A percentile compares a stretch with the other conserved stretches of the same genome.
Conservation (phyloP, 2,329 filamentous ascomycete genomes). For the Pestalotiopsis sp. region DNA sequence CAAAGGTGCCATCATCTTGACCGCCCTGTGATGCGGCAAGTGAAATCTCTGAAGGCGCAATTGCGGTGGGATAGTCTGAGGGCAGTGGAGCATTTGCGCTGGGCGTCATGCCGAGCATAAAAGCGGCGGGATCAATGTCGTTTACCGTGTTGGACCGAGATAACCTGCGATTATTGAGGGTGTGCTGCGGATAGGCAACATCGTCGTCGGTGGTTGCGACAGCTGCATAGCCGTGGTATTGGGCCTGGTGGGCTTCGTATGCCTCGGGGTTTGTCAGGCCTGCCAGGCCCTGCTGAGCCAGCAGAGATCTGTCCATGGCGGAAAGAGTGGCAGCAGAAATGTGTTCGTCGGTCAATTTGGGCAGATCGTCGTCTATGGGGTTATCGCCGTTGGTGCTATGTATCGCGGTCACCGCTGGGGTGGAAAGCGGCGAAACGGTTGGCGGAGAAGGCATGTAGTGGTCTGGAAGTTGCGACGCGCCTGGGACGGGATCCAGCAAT, state of each 20-base stretch:
- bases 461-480: slow-evolving; percentile 15
- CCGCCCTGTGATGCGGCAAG: slow-evolving; percentile 30
- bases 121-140: slow-evolving; percentile 33
- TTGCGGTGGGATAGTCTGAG: slow-evolving; percentile 27
- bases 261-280: background rate
- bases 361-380: slow-evolving; percentile 27
- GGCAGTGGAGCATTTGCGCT: slow-evolving; percentile 24
- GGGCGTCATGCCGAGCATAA: slow-evolving; percentile 33
- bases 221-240: slow-evolving; percentile 22
- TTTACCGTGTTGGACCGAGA: slow-evolving; percentile 23
- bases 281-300: background rate
- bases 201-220: slow-evolving; percentile 36
- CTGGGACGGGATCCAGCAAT: slow-evolving; percentile 5
- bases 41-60: slow-evolving; percentile 37
- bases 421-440: slow-evolving; percentile 38
- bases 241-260: background rate
- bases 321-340: background rate
- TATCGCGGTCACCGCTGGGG: slow-evolving; percentile 30
- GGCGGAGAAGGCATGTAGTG: slow-evolving; percentile 33
- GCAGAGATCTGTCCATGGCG: background rate
- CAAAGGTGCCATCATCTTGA: slow-evolving; percentile 35
- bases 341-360: slow-evolving; percentile 19
- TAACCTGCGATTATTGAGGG: slow-evolving; percentile 18
- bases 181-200: slow-evolving; percentile 25
- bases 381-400: slow-evolving; percentile 32